A percentile compares a stretch with the other conserved stretches of the same genome.
phyloP scores from a whole-genome alignment of 2,329 filamentous ascomycete genomes.

The Fusarium dimerum region DNA sequence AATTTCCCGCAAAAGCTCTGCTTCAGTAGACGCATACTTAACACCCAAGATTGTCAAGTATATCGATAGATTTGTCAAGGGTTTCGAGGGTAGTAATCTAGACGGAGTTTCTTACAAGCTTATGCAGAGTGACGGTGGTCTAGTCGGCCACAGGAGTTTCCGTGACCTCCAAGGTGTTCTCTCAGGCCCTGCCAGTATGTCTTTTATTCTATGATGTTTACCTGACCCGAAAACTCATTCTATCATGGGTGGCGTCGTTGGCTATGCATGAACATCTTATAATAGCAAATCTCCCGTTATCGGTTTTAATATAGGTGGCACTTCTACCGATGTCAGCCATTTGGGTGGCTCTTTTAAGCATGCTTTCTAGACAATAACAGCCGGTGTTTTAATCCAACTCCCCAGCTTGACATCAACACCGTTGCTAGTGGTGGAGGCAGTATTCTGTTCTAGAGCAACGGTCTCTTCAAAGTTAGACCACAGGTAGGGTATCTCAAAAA shows the following conservation, averaged over 20 bases:
- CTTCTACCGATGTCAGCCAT: slow-evolving; percentile 70
- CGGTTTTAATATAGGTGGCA: slow-evolving; percentile 50
- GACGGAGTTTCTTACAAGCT: slow-evolving; percentile 16
- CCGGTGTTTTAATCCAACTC: slow-evolving; percentile 68
- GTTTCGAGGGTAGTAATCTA: slow-evolving; percentile 17
- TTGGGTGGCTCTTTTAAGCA: slow-evolving; percentile 71
- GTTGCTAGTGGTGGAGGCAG: slow-evolving; percentile 54
- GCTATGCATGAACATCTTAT: slow-evolving; percentile 14
- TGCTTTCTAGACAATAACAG: slow-evolving; percentile 72
- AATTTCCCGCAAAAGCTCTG: slow-evolving; percentile 42
- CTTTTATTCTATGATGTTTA: background rate
- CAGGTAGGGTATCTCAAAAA: no score
- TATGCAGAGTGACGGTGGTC: slow-evolving; percentile 27
- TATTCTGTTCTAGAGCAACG: slow-evolving; percentile 67
- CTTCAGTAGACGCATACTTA: slow-evolving; percentile 44
- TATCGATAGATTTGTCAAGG: slow-evolving; percentile 32
- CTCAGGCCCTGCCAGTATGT: slow-evolving; percentile 24
- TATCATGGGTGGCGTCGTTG: slow-evolving; percentile 11
- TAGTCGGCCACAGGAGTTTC: slow-evolving; percentile 26
- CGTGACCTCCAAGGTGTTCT: slow-evolving; percentile 24
- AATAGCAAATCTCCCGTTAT: slow-evolving; percentile 21
- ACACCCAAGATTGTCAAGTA: slow-evolving; percentile 39
- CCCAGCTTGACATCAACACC: slow-evolving; percentile 73
- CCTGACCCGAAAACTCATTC: background rate
- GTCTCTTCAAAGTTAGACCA: slow-evolving; percentile 71